Evolutionary conservation across 2,329 filamentous ascomycete genomes (phyloP), one percentile per base, ranked within the genome.

Genomic region (Diaporthe citrichinensis): DNA sequence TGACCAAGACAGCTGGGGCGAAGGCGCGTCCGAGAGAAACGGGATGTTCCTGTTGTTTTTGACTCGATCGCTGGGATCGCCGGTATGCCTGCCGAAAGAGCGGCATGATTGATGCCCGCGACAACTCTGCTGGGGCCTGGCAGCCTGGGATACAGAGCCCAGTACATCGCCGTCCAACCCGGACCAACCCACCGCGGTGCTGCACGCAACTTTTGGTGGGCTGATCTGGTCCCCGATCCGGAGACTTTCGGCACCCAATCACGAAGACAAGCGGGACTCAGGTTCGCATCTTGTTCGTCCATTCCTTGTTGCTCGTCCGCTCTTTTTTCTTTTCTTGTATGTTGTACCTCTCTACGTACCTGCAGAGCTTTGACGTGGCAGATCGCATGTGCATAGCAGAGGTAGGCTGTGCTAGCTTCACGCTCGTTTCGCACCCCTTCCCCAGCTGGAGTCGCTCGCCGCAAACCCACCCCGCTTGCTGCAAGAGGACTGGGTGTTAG

Each of bases 61-160:
- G 65, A 69, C 65, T 69, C 65, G 65, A 69, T 69, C 49, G 65
- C 65, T 69, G 44, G 65, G 65, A 69, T 69, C 65, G 46, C 34
- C 65, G 49, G 65, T 23, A 41, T 55, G 65, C 65, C 65, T 55
- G 65, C 65, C 65, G 49, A 69, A 41, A 69, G n/a, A 14, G 49
- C 65, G 31, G 65, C 65, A 69, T 69, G 65, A 69, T 55, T 55
- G 61, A 65, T 46, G 49, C 49, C 49, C 65, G 65, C 49, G 44
- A 31, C 53, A 36, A 69, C 46, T 68, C 34, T 68, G 49, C 65
- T 69, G 65, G 65, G 31, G n/a, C 15, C 49, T 39, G 65, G 46
- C 15, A 69, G 49, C 49, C 59, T 31, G 28, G 34, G 34, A 55
- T n/a, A 36, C 28, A 17, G 46, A 53, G 31, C 31, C 46, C 44